Evolutionary conservation across 306 rosid genomes (phyloP), one percentile per base, ranked within the genome.

Genomic region (Ammopiptanthus mongolicus): DNA sequence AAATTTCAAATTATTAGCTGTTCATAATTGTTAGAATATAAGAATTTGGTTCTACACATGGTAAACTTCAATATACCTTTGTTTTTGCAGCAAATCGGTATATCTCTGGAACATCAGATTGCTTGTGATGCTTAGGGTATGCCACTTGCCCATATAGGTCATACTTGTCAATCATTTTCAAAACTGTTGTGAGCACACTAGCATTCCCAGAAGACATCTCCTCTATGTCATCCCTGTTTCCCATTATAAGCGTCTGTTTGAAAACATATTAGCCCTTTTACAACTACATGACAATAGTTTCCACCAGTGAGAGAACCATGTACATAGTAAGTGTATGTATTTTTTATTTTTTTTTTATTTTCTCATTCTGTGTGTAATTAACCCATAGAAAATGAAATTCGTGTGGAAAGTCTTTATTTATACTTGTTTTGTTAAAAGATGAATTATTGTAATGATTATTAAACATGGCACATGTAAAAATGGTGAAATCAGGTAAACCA

Each of bases 61-160:
- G 28, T 51, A 18, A 51, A 46, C 46, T 71, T 69, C 18, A n/a
- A n/a, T n/a, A 18, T 78, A 88, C 93, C 93, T 88, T 88, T 63
- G 89, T 86, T 78, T 84, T 88, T 33, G 87, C 93, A 9, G 93
- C 91, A 66, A 88, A 86, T 12, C 93, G 79, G 39, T 88, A 88
- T 67, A 88, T 88, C 23, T 88, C 93, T 1, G 93, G 93, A 82
- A 88, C 91, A 72, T 88, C 93, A 29, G 83, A 70, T 78, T 88
- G 93, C 73, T 59, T 88, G 85, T 88, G 93, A 80, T 88, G 93
- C 82, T 88, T 88, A 1, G 93, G 93, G 74, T 84, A 88, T 2
- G 93, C 91, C 8, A 88, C 93, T 80, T 80, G 90, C 55, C 93
- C 93, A 10, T 88, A 88, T 5, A 88, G 86, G 65, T 88, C 91